Evolutionary conservation across 2,329 filamentous ascomycete species (phyloP).

Genomic region (Paecilomyces sp.): DNA sequence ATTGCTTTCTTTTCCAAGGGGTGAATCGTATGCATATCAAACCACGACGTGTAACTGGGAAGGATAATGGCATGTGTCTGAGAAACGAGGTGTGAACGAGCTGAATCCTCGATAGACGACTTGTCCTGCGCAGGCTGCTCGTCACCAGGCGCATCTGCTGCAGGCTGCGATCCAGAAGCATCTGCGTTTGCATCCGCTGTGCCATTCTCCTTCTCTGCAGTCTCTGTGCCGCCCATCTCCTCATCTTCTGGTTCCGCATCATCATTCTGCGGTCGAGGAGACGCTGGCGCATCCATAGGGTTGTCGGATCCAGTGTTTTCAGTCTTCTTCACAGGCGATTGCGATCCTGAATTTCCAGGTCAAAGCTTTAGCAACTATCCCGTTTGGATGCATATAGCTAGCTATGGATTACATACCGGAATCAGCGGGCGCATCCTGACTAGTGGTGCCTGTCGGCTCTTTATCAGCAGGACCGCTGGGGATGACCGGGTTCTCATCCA

Average conservation of each 20-base stretch:
- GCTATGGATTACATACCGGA: neutral
- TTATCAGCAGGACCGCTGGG: constrained; percentile 21
- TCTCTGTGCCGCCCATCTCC: constrained; percentile 65
- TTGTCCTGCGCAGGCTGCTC: constrained; percentile 63
- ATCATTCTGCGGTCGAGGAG: constrained; percentile 55
- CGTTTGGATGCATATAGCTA: neutral
- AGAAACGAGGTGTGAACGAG: constrained; percentile 82
- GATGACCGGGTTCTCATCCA: constrained; percentile 29
- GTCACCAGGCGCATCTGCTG: constrained; percentile 45
- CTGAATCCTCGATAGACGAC: constrained; percentile 72
- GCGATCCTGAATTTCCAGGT: constrained; percentile 23
- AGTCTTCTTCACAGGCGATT: constrained; percentile 21
- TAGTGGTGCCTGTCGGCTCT: constrained; percentile 14
- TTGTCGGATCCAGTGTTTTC: constrained; percentile 48
- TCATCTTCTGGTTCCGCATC: constrained; percentile 60
- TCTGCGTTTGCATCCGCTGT: constrained; percentile 39
- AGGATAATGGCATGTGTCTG: constrained; percentile 95
- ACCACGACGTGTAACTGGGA: constrained; percentile 97
- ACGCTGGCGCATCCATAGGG: constrained; percentile 62
- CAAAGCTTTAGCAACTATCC: neutral
- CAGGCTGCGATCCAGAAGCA: constrained; percentile 30
- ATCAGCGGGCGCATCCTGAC: constrained; percentile 21
- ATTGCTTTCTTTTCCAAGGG: constrained; percentile 88
- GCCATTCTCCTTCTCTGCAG: constrained; percentile 39
- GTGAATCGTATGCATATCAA: constrained; percentile 93